phyloP scores from a whole-genome alignment of 176 grass and related monocot species.

The Lolium multiflorum region DNA sequence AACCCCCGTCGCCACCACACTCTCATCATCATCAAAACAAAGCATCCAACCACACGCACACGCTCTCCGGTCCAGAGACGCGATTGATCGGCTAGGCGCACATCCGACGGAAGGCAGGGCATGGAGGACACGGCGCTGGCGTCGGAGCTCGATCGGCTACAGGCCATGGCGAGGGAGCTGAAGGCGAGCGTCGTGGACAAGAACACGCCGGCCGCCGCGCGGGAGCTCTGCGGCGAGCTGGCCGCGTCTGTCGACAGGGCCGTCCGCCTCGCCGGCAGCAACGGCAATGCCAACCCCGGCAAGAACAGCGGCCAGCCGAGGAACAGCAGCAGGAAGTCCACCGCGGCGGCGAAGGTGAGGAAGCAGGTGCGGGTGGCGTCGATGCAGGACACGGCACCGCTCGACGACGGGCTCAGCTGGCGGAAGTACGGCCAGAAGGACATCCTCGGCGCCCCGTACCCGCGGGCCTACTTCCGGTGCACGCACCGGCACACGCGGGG shows the following conservation, averaged over 20 bases:
- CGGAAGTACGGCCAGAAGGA: conserved; percentile 98
- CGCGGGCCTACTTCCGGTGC: conserved; percentile 95
- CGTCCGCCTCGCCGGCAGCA: conserved; percentile 47
- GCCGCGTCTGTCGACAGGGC: conserved; percentile 58
- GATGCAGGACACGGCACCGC: conserved; percentile 42
- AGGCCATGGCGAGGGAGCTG: conserved; percentile 61
- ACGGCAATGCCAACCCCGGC: conserved; percentile 30
- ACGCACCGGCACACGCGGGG: conserved; percentile 65
- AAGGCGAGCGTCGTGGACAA: conserved; percentile 46
- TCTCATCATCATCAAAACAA: background rate
- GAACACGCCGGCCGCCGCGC: background rate
- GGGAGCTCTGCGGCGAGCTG: conserved; percentile 58
- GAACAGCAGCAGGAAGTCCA: conserved; percentile 58
- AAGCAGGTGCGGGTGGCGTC: conserved; percentile 57
- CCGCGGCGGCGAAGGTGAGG: conserved; percentile 47
- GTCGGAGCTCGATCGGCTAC: conserved; percentile 64
- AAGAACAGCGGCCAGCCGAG: background rate
- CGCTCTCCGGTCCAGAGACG: background rate
- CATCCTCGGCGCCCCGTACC: conserved; percentile 86
- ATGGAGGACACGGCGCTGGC: conserved; percentile 44
- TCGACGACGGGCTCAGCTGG: conserved; percentile 84
- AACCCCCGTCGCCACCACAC: background rate
- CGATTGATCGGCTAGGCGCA: background rate
- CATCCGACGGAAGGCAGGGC: background rate
- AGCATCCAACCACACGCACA: background rate